Evolutionary conservation across 768 basidiomycete species (phyloP), one percentile per base, ranked within the genome.

Genomic region (Tricholoma terreum): DNA sequence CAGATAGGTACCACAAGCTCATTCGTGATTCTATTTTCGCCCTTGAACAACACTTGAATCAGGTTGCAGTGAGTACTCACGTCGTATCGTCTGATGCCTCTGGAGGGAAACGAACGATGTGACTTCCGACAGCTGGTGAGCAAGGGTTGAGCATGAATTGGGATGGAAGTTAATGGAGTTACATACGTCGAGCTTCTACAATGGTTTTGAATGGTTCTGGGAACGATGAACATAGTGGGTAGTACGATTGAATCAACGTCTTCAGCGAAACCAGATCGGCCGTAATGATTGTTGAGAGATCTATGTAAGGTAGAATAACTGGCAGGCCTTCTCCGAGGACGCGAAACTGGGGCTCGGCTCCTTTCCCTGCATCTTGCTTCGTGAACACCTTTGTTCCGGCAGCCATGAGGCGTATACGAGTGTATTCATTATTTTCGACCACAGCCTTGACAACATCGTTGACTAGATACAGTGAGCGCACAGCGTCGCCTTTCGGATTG

Each of bases 311-410:
- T n/a, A 95, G 69, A 27, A 98, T 76, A 34, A 89, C 89, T 6
- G 86, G 83, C 12, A 99, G 69, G 2, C 94, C 94, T 65, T 98
- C 96, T 17, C 84, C 84, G 17, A 96, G 81, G 24, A 96, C 78
- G 17, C 92, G 82, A 70, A 90, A 93, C 61, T 84, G 81, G 19
- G 84, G 72, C 21, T 84, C 82, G 36, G 68, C 68, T 3, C 80
- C 84, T 43, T 82, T 82, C 1, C 80, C 84, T 2, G 83, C 84
- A 58, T 96, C 95, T 69, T 98, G 95, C 67, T 92, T 90, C 6
- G 85, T 83, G 71, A 98, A 90, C 11, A 94, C 86, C 71, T 97
- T 96, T 38, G 94, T 94, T 17, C 97, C 97, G n/a, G 91, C 89
- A 12, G 90, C 86, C 64, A 94, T 87, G 52, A 99, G 84, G 1